Base-by-base conservation (phyloP, 768 basidiomycete genomes). In the Asterophora lycoperdoides region DNA sequence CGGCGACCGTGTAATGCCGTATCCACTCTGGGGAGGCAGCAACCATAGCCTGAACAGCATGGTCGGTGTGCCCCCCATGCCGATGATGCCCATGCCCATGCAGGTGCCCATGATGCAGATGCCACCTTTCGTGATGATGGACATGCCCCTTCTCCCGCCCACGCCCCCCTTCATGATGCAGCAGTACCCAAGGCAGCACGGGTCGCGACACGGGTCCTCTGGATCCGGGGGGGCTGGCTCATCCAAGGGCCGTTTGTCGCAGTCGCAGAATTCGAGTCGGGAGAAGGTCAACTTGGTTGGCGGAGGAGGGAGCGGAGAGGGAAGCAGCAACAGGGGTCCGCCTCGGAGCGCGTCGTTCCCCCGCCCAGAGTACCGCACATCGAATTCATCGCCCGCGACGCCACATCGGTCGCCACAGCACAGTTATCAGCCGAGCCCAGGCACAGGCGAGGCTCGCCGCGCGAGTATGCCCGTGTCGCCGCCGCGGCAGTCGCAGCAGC, bases 151-250 rank as follows among this genome's bases (percentile, higher is more conserved):
- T 8, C 72, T 89, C 26, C 86, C 86, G 8, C 86, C 86, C 5
- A 74, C 80, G 1, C 78, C 86, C 18, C 84, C 86, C 10, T 89
- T 88, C 65, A 86, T 87, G 82, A 75, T 84, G 68, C 79, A 79
- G 46, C 75, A 79, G 49, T 79, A 73, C 48, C 73, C 78, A 26
- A 71, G 75, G 18, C 55, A 55, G 28, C 44, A 48, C 19, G 65
- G 53, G 56, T 71, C 71, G 3, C 65, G 67, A 6, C 3, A 6
- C 17, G 62, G 63, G 8, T 56, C 63, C 4, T 66, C 72, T 1
- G 63, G 64, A 10, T 65, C 68, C 3, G 28, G 26, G 11, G 28
- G 26, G 11, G 65, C 68, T 8, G 59, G 61, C 18, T 73, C 70
- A n/a, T 57, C 41, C 10, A 55, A 69, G n/a, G 61, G 67, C n/a